A percentile compares a stretch with the other conserved stretches of the same genome.
phyloP scores from a whole-genome alignment of 2,329 filamentous ascomycete genomes.

The Aspergillus cejpii region DNA sequence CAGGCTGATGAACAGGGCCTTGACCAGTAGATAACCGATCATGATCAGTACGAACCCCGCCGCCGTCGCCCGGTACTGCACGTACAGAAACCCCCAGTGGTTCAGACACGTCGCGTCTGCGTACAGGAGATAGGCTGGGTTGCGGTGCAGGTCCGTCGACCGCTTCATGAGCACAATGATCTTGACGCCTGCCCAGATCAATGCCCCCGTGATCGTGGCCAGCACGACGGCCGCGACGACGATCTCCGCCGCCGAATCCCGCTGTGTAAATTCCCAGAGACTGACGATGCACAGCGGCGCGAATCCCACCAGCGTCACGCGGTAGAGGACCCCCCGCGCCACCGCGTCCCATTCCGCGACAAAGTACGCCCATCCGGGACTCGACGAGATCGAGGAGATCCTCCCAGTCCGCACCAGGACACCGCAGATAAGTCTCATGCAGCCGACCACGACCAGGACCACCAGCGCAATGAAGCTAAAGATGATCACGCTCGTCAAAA shows the following conservation, averaged over 20 bases:
- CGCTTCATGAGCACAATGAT: slow-evolving; percentile 80
- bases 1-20: slow-evolving; percentile 80
- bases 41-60: slow-evolving; percentile 88
- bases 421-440: slow-evolving; percentile 78
- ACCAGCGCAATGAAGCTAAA: slow-evolving; percentile 75
- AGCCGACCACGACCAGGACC: slow-evolving; percentile 62
- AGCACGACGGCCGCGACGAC: slow-evolving; percentile 84
- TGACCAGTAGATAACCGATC: slow-evolving; percentile 69
- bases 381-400: slow-evolving; percentile 56
- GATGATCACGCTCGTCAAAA: slow-evolving; percentile 83
- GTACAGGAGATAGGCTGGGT: slow-evolving; percentile 92
- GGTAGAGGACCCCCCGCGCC: slow-evolving; percentile 86
- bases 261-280: slow-evolving; percentile 83
- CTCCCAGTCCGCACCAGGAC: slow-evolving; percentile 62
- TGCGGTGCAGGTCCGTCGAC: slow-evolving; percentile 84
- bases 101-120: slow-evolving; percentile 85
- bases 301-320: slow-evolving; percentile 80
- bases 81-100: slow-evolving; percentile 96
- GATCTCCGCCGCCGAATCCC: slow-evolving; percentile 76
- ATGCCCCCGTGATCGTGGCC: slow-evolving; percentile 65
- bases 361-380: slow-evolving; percentile 66
- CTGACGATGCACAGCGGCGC: slow-evolving; percentile 84
- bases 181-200: slow-evolving; percentile 80
- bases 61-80: slow-evolving; percentile 88
- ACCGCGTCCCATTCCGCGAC: slow-evolving; percentile 94